Evolutionary conservation across 2,329 filamentous ascomycete genomes (phyloP).

Genomic region (Cladosporium phlei): DNA sequence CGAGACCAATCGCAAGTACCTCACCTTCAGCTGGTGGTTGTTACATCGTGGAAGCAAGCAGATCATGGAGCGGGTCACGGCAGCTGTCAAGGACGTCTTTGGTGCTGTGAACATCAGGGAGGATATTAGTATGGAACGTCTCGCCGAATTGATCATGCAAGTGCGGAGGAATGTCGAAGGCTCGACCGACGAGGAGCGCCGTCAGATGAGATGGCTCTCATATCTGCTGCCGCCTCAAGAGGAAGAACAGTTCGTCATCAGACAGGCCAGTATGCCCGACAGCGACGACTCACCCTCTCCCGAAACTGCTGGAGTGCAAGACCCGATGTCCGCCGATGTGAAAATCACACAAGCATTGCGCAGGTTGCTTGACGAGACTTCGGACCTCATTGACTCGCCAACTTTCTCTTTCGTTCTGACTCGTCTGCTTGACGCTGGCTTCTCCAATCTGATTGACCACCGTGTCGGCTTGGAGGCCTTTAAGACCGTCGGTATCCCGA

Average conservation of each 20-base stretch:
- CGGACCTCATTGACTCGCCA: conserved; percentile 91
- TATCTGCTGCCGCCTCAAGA: conserved; percentile 76
- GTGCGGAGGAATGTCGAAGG: conserved; percentile 84
- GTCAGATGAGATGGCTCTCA: conserved; percentile 68
- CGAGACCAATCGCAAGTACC: conserved; percentile 88
- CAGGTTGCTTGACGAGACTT: conserved; percentile 87
- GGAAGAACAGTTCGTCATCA: conserved; percentile 77
- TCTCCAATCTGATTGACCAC: conserved; percentile 75
- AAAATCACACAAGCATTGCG: conserved; percentile 57
- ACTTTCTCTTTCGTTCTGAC: conserved; percentile 82
- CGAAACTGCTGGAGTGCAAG: conserved; percentile 13
- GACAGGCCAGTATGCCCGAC: conserved; percentile 71
- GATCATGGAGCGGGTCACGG: conserved; percentile 73
- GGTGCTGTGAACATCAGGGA: conserved; percentile 84
- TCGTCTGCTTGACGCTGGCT: conserved; percentile 79
- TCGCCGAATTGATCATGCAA: conserved; percentile 75
- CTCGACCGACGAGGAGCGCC: conserved; percentile 58
- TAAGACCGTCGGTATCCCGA: conserved; percentile 45
- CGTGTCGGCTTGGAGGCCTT: conserved; percentile 78
- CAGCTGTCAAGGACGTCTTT: conserved; percentile 85
- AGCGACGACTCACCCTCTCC: conserved; percentile 27
- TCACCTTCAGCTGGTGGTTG: conserved; percentile 98
- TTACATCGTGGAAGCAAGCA: conserved; percentile 85
- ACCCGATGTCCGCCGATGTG: conserved; percentile 21
- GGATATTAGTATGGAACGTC: conserved; percentile 72